Conservation (phyloP, 1,284 basidiomycete species). For the Meripilus lineatus region DNA sequence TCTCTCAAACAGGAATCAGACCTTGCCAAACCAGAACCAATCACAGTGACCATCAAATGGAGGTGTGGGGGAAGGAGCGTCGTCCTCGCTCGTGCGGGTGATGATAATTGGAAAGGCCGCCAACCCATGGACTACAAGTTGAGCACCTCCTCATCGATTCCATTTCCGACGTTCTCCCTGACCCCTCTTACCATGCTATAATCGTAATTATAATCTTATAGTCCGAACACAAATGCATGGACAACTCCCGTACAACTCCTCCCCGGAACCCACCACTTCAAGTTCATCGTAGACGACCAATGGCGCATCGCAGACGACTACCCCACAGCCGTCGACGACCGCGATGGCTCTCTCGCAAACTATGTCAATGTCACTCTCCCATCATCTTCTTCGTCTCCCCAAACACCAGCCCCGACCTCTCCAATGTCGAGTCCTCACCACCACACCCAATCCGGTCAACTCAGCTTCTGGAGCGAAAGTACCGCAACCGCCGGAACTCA, state of each 20-base stretch:
- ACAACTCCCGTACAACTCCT: constrained; percentile 54
- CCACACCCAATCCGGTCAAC: constrained; percentile 27
- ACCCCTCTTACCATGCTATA: too few relatives aligned
- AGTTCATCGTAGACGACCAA: constrained; percentile 93
- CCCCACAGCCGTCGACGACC: constrained; percentile 87
- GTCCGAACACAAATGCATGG: constrained; percentile 35
- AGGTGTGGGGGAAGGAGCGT: constrained; percentile 56
- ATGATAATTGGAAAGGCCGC: constrained; percentile 68
- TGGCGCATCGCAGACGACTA: constrained; percentile 79
- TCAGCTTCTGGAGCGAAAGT: constrained; percentile 45
- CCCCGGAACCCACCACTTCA: constrained; percentile 93
- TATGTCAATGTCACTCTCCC: constrained; percentile 67
- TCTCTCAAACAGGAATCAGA: constrained; percentile 41
- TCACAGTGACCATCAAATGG: constrained; percentile 60
- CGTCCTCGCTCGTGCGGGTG: constrained; percentile 60
- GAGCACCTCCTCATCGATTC: constrained; percentile 22
- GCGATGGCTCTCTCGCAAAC: constrained; percentile 90
- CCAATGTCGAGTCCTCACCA: constrained; percentile 19
- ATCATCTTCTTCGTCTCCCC: constrained; percentile 23
- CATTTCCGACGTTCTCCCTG: background rate
- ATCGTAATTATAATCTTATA: too few relatives aligned
- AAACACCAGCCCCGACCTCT: constrained; percentile 9
- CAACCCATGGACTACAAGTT: constrained; percentile 60
- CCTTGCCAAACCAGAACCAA: constrained; percentile 31
- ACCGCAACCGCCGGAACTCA: constrained; percentile 19